Conservation (phyloP, 371 early-diverging fungal genomes). For the Dinochytrium kinnereticum region DNA sequence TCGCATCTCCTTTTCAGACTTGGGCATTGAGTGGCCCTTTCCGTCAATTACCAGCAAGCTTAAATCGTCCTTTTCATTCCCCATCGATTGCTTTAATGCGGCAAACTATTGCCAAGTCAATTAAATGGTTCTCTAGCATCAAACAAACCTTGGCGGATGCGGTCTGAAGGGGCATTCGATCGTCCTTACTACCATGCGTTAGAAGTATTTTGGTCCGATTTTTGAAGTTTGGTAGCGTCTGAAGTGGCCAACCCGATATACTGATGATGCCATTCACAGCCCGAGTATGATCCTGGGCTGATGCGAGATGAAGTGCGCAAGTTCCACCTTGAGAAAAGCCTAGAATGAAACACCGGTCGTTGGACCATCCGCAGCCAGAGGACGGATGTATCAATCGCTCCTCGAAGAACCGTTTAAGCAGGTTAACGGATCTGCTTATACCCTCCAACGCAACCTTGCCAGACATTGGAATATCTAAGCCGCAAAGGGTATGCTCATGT, state of each 20-base stretch:
- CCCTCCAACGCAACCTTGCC: constrained; percentile 7
- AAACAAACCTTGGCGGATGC: constrained; percentile 6
- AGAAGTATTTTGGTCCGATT: constrained; percentile 26
- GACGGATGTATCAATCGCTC: background rate
- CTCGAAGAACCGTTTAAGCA: constrained; percentile 26
- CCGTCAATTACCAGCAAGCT: constrained; percentile 24
- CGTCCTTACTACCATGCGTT: constrained; percentile 43
- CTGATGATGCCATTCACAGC: constrained; percentile 41
- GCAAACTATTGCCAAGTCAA: constrained; percentile 13
- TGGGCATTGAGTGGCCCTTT: constrained; percentile 33
- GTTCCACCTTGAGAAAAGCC: constrained; percentile 80
- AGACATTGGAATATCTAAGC: constrained; percentile 4
- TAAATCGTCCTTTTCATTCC: background rate
- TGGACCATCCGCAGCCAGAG: constrained; percentile 25
- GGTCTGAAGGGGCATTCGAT: background rate
- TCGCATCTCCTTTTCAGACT: constrained; percentile 38
- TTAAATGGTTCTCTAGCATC: constrained; percentile 12
- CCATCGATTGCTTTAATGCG: constrained; percentile 1
- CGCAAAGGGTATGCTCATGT: background rate
- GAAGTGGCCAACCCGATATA: constrained; percentile 38
- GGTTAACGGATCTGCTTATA: constrained; percentile 16
- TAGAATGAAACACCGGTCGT: constrained; percentile 63
- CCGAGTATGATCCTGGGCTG: constrained; percentile 48
- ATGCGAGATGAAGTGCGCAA: constrained; percentile 66
- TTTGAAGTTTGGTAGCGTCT: background rate